Conservation (phyloP, 1,284 basidiomycete species). For the Cryptococcus sp. region DNA sequence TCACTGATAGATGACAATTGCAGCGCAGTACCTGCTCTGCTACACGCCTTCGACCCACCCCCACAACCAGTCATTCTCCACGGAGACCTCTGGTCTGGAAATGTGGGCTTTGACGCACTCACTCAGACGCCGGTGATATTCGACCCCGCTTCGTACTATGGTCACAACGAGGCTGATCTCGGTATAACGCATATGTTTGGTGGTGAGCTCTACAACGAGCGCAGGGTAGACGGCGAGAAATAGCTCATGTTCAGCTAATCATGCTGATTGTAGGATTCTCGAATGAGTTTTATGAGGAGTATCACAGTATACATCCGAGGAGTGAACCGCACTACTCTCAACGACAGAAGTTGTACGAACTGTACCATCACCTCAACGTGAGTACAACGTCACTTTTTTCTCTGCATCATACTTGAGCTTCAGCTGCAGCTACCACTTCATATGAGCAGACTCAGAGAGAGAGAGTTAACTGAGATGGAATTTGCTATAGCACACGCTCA, state of each 20-base stretch:
- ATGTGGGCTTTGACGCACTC: conserved; percentile 58
- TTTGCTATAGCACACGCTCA: conserved; percentile 42
- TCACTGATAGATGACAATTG: too few relatives aligned
- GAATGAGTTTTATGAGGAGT: conserved; percentile 68
- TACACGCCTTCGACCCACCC: conserved; percentile 59
- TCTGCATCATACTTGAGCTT: background rate
- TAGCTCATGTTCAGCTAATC: background rate
- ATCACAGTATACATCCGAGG: conserved; percentile 69
- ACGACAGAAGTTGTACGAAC: conserved; percentile 72
- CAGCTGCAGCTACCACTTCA: background rate
- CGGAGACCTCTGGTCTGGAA: conserved; percentile 74
- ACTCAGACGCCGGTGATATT: conserved; percentile 70
- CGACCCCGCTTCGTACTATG: conserved; percentile 80
- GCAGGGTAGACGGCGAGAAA: background rate
- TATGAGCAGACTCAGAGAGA: background rate
- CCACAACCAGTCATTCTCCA: conserved; percentile 77
- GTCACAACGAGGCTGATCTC: conserved; percentile 83
- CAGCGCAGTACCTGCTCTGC: conserved; percentile 75
- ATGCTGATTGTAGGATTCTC: conserved; percentile 61
- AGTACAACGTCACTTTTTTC: conserved; percentile 5
- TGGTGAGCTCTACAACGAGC: conserved; percentile 43
- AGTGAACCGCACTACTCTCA: conserved; percentile 72
- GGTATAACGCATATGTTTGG: conserved; percentile 83
- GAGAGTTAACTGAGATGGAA: too few relatives aligned
- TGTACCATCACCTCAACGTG: conserved; percentile 82